Evolutionary conservation across 257 asterid species (phyloP).

Genomic region (Vinca minor): DNA sequence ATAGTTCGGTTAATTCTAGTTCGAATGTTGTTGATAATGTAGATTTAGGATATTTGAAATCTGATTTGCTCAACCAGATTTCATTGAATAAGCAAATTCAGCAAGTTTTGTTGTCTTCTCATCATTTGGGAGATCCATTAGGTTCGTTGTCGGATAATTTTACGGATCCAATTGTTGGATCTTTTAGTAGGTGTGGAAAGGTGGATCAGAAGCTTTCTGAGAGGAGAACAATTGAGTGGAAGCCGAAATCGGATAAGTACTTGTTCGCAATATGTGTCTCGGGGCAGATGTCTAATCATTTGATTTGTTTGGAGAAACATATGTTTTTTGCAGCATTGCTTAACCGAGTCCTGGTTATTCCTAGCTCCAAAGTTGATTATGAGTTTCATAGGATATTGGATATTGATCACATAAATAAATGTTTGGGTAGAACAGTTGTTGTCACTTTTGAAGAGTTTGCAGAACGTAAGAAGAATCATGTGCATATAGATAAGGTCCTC

Average conservation of each 20-base stretch:
- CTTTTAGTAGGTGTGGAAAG: slow-evolving; percentile 50
- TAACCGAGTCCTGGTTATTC: slow-evolving; percentile 70
- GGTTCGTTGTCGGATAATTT: slow-evolving; percentile 32
- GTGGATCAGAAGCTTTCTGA: slow-evolving; percentile 53
- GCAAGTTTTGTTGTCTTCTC: slow-evolving; percentile 59
- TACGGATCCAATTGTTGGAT: slow-evolving; percentile 39
- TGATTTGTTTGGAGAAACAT: slow-evolving; percentile 94
- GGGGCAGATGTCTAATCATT: slow-evolving; percentile 95
- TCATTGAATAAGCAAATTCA: slow-evolving; percentile 68
- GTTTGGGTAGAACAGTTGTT: slow-evolving; percentile 72
- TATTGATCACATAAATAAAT: slow-evolving; percentile 72
- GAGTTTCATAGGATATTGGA: slow-evolving; percentile 71
- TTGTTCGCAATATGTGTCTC: slow-evolving; percentile 82
- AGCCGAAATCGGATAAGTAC: slow-evolving; percentile 65
- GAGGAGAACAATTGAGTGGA: slow-evolving; percentile 74
- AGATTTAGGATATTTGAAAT: slow-evolving; percentile 39
- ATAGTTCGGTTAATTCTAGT: slow-evolving; percentile 20
- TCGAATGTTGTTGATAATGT: slow-evolving; percentile 12
- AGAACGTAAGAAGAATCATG: slow-evolving; percentile 45
- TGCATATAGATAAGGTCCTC: slow-evolving; percentile 63
- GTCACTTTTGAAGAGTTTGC: slow-evolving; percentile 81
- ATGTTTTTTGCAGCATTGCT: slow-evolving; percentile 89
- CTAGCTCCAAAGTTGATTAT: slow-evolving; percentile 77
- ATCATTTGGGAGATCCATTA: slow-evolving; percentile 29
- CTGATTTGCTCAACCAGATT: slow-evolving; percentile 52